Evolutionary conservation across 106 monocot species (phyloP), one percentile per base, ranked within the genome.

Genomic region (Dendrobium officinale): DNA sequence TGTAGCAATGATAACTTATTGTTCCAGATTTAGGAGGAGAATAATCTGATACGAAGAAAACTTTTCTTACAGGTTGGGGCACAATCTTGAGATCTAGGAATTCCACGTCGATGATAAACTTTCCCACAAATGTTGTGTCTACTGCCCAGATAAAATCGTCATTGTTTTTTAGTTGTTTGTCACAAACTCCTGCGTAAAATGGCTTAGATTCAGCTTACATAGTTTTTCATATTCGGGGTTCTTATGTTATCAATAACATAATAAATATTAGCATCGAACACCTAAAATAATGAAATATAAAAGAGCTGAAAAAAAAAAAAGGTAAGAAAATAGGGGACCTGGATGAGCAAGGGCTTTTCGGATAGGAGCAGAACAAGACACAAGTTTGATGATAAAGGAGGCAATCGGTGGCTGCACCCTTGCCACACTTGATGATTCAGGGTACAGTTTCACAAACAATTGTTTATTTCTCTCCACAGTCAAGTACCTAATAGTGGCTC

Each of bases 381-480:
- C 83, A 56, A 98, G 77, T 54, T 87, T 91, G 78, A 92, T 90
- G 79, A 87, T 42, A 84, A 98, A 98, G 82, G 98, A 92, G 13
- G 98, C 95, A 48, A 98, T 86, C 16, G 98, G 98, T 0, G 92
- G 91, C 41, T 87, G 85, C 73, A 89, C 91, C 64, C 87, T 89
- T 15, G 91, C 86, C n/a, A 93, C 45, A 75, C 43, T 85, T n/a
- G 98, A 95, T 10, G 81, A 54, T 56, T 98, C 98, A 3, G 98
- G 92, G 58, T 88, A 95, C 49, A 98, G 77, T 80, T 84, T 94
- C 82, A 98, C 89, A 80, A 70, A 85, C 15, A 95, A 55, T 41
- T 92, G 95, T 83, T 90, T 94, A 75, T 86, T 91, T 82, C 79
- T 95, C 84, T 95, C 98, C 81, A 98, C 94, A 19, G 89, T 84